A percentile compares a stretch with the other conserved stretches of the same genome.
phyloP scores from a whole-genome alignment of 441 rosid species.

The Francoa sonchifolia region DNA sequence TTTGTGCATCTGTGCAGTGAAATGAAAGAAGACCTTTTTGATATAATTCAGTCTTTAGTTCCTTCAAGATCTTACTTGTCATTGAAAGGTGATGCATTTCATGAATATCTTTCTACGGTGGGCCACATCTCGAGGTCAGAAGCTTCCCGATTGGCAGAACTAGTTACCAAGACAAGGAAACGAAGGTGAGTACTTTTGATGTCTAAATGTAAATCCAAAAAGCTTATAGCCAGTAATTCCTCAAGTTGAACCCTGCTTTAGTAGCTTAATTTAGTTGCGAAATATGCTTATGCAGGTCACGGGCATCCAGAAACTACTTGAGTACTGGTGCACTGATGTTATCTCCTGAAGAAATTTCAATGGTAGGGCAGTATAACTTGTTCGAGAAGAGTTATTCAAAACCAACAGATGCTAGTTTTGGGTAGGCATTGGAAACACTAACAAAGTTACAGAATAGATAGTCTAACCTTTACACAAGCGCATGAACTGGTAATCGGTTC shows the following conservation, averaged over 20 bases:
- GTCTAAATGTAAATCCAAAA: neutral
- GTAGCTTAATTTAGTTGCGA: constrained; percentile 5
- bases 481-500: neutral
- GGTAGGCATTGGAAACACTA: no score
- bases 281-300: constrained; percentile 31
- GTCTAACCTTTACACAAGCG: constrained; percentile 4
- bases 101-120: constrained; percentile 65
- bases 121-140: constrained; percentile 55
- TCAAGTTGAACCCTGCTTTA: neutral
- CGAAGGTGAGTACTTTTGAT: constrained; percentile 34
- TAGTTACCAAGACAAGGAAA: constrained; percentile 22
- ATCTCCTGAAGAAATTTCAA: constrained; percentile 54
- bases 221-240: neutral
- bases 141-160: constrained; percentile 38
- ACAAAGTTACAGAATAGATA: constrained; percentile 9
- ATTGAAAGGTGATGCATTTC: constrained; percentile 48
- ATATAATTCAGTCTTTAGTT: constrained; percentile 38
- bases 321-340: constrained; percentile 37
- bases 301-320: constrained; percentile 58
- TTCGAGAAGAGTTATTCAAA: constrained; percentile 20
- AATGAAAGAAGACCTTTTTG: constrained; percentile 19
- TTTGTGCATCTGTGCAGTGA: constrained; percentile 33
- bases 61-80: constrained; percentile 42
- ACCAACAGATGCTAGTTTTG: constrained; percentile 2
- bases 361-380: constrained; percentile 33